Percentiles rank a stretch among this genome's conserved stretches.
Conservation (phyloP, 2,329 filamentous ascomycete species). For the Rutstroemia sydowiana region DNA sequence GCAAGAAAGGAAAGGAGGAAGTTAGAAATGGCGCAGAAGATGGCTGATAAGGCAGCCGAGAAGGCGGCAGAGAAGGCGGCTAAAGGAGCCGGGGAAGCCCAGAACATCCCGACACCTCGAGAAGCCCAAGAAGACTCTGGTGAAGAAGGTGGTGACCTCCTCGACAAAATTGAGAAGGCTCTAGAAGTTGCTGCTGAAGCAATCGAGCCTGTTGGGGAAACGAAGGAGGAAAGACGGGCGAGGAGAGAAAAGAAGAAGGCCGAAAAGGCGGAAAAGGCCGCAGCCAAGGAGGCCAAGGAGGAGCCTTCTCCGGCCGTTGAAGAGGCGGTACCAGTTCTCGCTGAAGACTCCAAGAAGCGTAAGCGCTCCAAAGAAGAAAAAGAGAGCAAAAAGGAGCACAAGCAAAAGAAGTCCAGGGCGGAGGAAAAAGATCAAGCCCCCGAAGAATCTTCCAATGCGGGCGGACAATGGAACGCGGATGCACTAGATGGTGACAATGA, state of each 20-base stretch:
- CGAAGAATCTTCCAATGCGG: neutral
- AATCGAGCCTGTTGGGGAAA: neutral
- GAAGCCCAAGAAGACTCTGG: neutral
- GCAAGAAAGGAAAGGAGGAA: constrained; percentile 11
- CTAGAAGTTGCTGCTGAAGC: neutral
- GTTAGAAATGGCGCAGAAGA: neutral
- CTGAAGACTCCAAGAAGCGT: constrained; percentile 7
- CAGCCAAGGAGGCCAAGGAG: constrained; percentile 7
- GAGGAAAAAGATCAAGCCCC: constrained; percentile 8
- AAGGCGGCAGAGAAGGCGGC: neutral
- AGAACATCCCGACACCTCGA: neutral
- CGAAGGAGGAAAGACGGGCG: constrained; percentile 1
- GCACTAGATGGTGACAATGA: constrained; percentile 27
- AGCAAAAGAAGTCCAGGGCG: constrained; percentile 10
- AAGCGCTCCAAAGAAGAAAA: constrained; percentile 14
- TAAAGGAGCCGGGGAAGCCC: neutral
- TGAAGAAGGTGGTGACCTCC: neutral
- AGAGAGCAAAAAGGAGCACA: neutral
- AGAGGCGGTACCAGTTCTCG: neutral
- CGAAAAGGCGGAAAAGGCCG: constrained; percentile 10
- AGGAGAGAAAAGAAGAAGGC: constrained; percentile 8
- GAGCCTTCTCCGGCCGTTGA: neutral
- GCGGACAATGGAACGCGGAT: constrained; percentile 27
- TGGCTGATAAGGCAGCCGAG: neutral
- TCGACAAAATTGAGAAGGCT: neutral